phyloP scores from a whole-genome alignment of 148 eudicot genomes.

The Rhododendron williamsianum region DNA sequence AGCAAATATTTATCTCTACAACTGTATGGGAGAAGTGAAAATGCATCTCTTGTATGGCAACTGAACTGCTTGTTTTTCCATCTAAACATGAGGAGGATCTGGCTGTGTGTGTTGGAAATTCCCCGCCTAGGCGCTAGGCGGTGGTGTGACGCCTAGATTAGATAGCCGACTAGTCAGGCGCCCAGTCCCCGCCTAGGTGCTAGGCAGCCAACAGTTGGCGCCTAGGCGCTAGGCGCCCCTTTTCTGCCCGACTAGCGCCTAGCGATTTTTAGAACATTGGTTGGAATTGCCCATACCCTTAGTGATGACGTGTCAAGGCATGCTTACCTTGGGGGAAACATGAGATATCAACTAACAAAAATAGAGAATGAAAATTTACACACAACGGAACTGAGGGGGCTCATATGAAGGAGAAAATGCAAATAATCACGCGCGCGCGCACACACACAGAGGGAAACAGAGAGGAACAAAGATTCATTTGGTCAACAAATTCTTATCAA shows the following conservation, averaged over 20 bases:
- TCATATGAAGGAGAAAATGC: background rate
- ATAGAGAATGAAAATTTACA: background rate
- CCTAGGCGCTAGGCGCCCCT: too few relatives aligned
- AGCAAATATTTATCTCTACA: background rate
- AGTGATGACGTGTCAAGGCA: background rate
- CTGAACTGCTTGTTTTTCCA: background rate
- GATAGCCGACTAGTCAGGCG: too few relatives aligned
- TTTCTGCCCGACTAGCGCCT: too few relatives aligned
- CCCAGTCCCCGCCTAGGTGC: too few relatives aligned
- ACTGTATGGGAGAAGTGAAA: background rate
- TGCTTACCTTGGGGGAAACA: background rate
- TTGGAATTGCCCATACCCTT: background rate
- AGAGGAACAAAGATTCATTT: background rate
- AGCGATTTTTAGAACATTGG: too few relatives aligned
- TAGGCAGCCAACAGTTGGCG: too few relatives aligned
- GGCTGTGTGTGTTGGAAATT: background rate
- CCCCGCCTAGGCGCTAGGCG: too few relatives aligned
- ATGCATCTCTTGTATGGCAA: background rate
- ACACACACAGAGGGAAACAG: background rate
- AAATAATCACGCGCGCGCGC: background rate
- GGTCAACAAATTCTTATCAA: background rate
- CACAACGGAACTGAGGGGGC: background rate
- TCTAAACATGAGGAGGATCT: background rate
- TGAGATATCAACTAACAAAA: background rate
- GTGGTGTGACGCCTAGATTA: too few relatives aligned